Evolutionary conservation across 2,329 filamentous ascomycete species (phyloP).

Genomic region (Aspergillus arachidicola): DNA sequence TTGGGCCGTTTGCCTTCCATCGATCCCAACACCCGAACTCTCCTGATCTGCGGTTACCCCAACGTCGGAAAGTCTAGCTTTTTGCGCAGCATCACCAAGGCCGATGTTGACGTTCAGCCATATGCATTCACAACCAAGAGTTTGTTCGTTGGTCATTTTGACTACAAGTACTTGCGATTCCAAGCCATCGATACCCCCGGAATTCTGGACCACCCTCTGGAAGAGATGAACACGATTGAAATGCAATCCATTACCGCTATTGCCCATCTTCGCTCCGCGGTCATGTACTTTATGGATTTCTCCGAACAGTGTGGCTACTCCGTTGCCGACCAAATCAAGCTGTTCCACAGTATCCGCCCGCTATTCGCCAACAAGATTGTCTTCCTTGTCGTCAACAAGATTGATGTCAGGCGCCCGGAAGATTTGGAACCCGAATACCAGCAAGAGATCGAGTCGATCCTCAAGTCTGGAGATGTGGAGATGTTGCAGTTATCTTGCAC

Average conservation of each 20-base stretch:
- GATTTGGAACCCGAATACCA: conserved; percentile 81
- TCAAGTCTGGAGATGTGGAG: conserved; percentile 88
- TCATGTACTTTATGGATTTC: conserved; percentile 97
- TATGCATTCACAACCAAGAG: conserved; percentile 99
- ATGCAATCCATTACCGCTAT: conserved; percentile 99
- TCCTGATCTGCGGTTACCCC: conserved; percentile 95
- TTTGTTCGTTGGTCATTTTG: conserved; percentile 95
- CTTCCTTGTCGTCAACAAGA: conserved; percentile 97
- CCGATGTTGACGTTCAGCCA: conserved; percentile 95
- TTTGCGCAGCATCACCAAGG: conserved; percentile 85
- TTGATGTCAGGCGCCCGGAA: conserved; percentile 84
- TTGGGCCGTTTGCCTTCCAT: conserved; percentile 97
- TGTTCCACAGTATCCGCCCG: conserved; percentile 96
- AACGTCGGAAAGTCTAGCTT: conserved; percentile 98
- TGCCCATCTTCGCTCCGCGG: conserved; percentile 90
- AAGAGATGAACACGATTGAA: conserved; percentile 99
- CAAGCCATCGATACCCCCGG: conserved; percentile 98
- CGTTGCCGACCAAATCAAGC: conserved; percentile 85
- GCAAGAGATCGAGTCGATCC: conserved; percentile 73
- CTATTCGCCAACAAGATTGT: conserved; percentile 97
- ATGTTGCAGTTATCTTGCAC: conserved; percentile 92
- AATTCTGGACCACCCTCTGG: conserved; percentile 93
- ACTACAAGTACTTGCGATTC: conserved; percentile 90
- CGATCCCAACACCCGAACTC: conserved; percentile 93
- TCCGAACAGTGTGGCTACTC: conserved; percentile 97